These are phyloP conservation scores for Botrytis deweyae DNA, from an alignment of 2,329 filamentous ascomycete species.

Conservation along the genomic window DNA sequence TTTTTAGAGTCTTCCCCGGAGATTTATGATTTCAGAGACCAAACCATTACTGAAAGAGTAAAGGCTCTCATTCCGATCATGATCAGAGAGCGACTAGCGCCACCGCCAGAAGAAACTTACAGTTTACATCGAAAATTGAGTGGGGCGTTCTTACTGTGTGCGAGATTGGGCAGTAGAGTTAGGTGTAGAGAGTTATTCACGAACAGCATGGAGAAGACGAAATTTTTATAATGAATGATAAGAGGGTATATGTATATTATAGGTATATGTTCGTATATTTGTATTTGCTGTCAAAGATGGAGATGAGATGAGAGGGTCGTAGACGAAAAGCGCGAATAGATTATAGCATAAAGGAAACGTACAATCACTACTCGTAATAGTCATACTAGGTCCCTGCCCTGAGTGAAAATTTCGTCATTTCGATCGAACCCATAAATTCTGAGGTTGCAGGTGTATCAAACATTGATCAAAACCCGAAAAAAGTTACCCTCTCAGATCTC, in stretches of 20 bases:
- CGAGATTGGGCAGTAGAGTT: constrained; percentile 79
- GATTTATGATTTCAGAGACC: constrained; percentile 86
- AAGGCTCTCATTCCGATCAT: constrained; percentile 86
- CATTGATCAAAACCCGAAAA: neutral
- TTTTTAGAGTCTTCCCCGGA: constrained; percentile 75
- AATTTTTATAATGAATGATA: constrained; percentile 21
- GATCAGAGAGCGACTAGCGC: constrained; percentile 82
- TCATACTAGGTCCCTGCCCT: neutral
- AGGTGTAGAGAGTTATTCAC: constrained; percentile 78
- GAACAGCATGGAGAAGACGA: constrained; percentile 38
- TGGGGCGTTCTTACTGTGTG: constrained; percentile 91
- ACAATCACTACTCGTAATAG: neutral
- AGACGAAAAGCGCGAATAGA: neutral
- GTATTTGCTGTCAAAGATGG: too few species aligned
- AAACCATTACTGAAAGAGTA: constrained; percentile 95
- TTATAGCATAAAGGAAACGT: neutral
- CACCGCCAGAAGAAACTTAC: constrained; percentile 97
- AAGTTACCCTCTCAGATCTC: neutral
- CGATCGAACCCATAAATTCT: neutral
- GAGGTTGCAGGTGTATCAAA: neutral
- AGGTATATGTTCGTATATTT: neutral
- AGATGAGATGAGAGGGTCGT: neutral
- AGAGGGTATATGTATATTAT: neutral
- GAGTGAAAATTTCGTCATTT: neutral
- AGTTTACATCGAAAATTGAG: constrained; percentile 92